Conservation (phyloP, 1,139 yeast species). For the Pichia terricola region DNA sequence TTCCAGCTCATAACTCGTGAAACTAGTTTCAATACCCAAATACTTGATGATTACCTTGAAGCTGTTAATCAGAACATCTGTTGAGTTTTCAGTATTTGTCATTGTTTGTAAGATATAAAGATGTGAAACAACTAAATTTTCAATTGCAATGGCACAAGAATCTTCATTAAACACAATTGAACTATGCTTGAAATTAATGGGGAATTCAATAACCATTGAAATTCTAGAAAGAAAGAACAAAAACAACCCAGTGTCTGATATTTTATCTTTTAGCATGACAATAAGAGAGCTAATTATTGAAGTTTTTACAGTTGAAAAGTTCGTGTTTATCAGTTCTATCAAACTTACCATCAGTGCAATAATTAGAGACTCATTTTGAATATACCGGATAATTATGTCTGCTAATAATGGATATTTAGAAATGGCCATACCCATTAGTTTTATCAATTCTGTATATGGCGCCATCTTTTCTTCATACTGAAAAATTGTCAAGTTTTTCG, state of each 20-base stretch:
- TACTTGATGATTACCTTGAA: constrained; percentile 13
- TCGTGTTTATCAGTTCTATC: constrained; percentile 12
- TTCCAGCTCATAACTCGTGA: constrained; percentile 9
- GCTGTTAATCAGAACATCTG: constrained; percentile 4
- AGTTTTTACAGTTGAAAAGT: constrained; percentile 7
- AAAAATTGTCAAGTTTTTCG: background rate
- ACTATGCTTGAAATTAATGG: constrained; percentile 16
- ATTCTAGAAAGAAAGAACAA: constrained; percentile 20
- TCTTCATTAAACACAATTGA: constrained; percentile 10
- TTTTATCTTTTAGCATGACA: constrained; percentile 12
- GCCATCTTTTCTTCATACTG: background rate
- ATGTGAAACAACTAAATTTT: constrained; percentile 17
- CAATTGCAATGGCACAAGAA: constrained; percentile 8
- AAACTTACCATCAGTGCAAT: constrained; percentile 14
- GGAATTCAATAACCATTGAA: constrained; percentile 18
- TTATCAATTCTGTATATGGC: background rate
- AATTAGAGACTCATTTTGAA: constrained; percentile 15
- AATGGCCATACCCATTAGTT: constrained; percentile 1
- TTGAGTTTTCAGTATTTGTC: constrained; percentile 1
- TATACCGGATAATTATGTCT: constrained; percentile 4
- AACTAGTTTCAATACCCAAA: constrained; percentile 9
- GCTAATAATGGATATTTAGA: background rate
- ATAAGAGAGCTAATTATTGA: constrained; percentile 16
- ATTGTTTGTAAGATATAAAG: constrained; percentile 14
- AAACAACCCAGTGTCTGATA: constrained; percentile 23